A percentile compares a stretch with the other conserved stretches of the same genome.
Evolutionary conservation across 169 alveolate species (phyloP).

Genomic region (Plasmodium vivax): DNA sequence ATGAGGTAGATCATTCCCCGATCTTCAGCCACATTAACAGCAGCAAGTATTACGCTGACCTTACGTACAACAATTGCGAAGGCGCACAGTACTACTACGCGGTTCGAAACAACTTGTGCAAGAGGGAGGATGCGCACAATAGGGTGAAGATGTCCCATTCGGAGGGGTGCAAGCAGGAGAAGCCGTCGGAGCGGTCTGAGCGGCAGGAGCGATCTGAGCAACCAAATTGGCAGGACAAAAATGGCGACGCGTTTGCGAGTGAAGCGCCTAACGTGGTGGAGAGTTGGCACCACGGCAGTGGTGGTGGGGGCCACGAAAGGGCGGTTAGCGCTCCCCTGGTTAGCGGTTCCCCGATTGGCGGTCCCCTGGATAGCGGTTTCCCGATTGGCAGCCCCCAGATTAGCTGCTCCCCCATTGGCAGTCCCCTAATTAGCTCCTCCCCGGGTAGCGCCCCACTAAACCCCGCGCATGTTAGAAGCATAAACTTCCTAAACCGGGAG

Average conservation of each 20-base stretch:
- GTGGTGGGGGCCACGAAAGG: not conserved
- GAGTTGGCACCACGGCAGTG: not conserved
- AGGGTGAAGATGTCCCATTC: not conserved
- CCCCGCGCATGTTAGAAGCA: not conserved
- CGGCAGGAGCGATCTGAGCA: not conserved
- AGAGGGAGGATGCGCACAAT: not conserved
- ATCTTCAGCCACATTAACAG: not conserved
- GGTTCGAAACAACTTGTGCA: not conserved
- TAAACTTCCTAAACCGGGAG: slow-evolving; percentile 23
- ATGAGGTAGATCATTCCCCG: not conserved
- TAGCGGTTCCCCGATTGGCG: not conserved
- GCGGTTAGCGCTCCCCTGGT: not conserved
- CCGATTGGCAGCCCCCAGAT: no score
- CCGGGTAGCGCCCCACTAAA: not conserved
- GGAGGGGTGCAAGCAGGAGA: not conserved
- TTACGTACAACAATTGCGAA: not conserved
- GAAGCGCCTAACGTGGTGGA: not conserved
- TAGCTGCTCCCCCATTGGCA: no score
- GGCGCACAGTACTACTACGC: not conserved
- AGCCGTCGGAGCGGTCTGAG: not conserved
- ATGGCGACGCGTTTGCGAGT: not conserved
- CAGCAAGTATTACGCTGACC: not conserved
- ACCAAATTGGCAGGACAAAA: not conserved
- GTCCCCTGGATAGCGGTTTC: no score
- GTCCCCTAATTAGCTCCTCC: not conserved